Conservation (phyloP, 495 filamentous ascomycete genomes). For the Trypethelium eluteriae region DNA sequence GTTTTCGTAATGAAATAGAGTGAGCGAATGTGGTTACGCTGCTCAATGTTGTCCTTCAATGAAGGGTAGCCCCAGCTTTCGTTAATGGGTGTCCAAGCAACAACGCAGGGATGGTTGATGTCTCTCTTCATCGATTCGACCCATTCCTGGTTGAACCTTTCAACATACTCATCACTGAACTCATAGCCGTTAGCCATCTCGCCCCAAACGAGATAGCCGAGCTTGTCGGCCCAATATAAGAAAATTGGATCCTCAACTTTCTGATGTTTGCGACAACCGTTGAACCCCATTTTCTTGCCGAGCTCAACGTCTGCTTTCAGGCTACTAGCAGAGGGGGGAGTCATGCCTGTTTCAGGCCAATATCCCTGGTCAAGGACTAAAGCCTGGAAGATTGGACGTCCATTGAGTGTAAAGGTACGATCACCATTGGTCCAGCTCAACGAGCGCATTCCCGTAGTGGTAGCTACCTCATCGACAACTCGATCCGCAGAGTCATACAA, state of each 20-base stretch:
- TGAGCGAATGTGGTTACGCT: conserved; percentile 51
- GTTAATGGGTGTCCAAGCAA: conserved; percentile 57
- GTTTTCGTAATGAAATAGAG: conserved; percentile 54
- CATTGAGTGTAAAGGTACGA: conserved; percentile 24
- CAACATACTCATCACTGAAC: conserved; percentile 45
- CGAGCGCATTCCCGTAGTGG: conserved; percentile 28
- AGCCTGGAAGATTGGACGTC: conserved; percentile 26
- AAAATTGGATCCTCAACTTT: conserved; percentile 34
- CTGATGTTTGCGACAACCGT: conserved; percentile 30
- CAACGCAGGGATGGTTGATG: conserved; percentile 53
- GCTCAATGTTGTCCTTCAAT: conserved; percentile 43
- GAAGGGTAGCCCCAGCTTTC: conserved; percentile 54
- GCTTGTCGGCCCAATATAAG: conserved; percentile 32
- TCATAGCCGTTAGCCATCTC: conserved; percentile 37
- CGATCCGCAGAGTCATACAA: conserved; percentile 17
- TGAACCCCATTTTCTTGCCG: conserved; percentile 27
- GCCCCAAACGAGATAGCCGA: conserved; percentile 34
- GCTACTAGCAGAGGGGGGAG: conserved; percentile 21
- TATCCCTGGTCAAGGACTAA: conserved; percentile 30
- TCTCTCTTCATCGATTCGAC: conserved; percentile 48
- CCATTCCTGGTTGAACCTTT: conserved; percentile 51
- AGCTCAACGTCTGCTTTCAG: conserved; percentile 25
- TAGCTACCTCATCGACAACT: conserved; percentile 25
- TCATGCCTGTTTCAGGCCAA: conserved; percentile 28
- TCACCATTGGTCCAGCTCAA: conserved; percentile 24